A percentile compares a stretch with the other conserved stretches of the same genome.
phyloP scores from a whole-genome alignment of 1,139 yeast genomes.

The Suhomyces anneliseae region DNA sequence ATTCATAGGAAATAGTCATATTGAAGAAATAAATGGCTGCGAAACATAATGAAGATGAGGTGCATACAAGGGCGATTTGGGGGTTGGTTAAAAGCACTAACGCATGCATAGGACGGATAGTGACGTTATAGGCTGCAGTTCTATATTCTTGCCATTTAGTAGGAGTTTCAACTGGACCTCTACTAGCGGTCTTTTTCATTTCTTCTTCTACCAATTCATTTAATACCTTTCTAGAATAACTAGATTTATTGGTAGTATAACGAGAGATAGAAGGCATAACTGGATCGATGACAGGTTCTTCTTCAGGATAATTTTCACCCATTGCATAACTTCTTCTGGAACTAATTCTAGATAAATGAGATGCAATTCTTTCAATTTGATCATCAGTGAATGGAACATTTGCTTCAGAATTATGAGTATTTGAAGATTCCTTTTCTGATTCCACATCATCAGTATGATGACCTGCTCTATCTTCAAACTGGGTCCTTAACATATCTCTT shows the following conservation, averaged over 20 bases:
- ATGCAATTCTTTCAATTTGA: constrained; percentile 21
- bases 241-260: constrained; percentile 35
- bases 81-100: constrained; percentile 61
- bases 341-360: constrained; percentile 17
- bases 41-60: constrained; percentile 67
- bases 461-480: constrained; percentile 6
- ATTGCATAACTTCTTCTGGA: neutral
- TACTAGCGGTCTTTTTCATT: constrained; percentile 10
- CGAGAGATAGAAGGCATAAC: constrained; percentile 41
- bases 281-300: constrained; percentile 35
- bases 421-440: constrained; percentile 2
- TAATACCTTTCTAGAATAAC: constrained; percentile 31
- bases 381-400: constrained; percentile 17
- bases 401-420: constrained; percentile 15
- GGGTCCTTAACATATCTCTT: constrained; percentile 31
- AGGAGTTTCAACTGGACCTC: neutral
- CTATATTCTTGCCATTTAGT: constrained; percentile 15
- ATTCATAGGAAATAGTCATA: constrained; percentile 67
- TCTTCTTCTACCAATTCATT: constrained; percentile 27
- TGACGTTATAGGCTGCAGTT: constrained; percentile 38
- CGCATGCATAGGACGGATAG: constrained; percentile 50
- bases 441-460: constrained; percentile 20
- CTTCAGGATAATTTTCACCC: constrained; percentile 19
- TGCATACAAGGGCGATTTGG: constrained; percentile 66
- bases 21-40: constrained; percentile 72